Base-by-base conservation (phyloP, 2,329 filamentous ascomycete genomes). In the Monosporascus sp. region DNA sequence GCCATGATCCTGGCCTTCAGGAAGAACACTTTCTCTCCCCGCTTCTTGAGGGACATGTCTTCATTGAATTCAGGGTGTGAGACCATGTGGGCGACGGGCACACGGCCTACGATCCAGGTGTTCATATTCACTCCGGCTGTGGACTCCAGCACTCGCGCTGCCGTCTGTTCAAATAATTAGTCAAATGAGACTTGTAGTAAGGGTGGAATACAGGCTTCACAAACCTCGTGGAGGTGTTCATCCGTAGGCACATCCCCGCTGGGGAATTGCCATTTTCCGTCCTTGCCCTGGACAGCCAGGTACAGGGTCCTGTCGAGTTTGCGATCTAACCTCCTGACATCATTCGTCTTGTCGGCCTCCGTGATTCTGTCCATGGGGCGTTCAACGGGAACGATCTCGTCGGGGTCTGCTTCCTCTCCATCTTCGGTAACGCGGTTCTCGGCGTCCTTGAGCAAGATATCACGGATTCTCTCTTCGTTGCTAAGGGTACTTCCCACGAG, bases 1-100 rank as follows among this genome's bases (percentile, higher is more conserved):
- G 92, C 91, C 88, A 97, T 90, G 70, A 99, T 97, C 58, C 94
- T 84, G 49, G 85, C 89, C 79, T 97, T 97, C 78, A 97, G 84
- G 80, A 96, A 97, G 73, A 99, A 99, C 2, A 86, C 86, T 80
- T 96, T 97, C 66, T 88, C 82, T 51, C 89, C 91, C 53, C 79
- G 73, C 60, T 69, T 62, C 54, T 70, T 65, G 46, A 78, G 63
- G 35, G 68, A 65, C 46, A 70, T 69, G 66, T 78, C 73, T 61
- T 71, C 67, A 62, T 71, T 68, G 66, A 76, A 63, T 64, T 70
- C 61, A 62, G 79, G 78, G 58, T 83, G 74, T 56, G 75, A 75
- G 60, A 89, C 78, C 65, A 88, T 74, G 73, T 97, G 88, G 26
- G 92, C 93, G 54, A 97, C 82, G 11, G 94, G 94, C 54, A 88